Conservation (phyloP, 2,329 filamentous ascomycete species). For the Hymenoscyphus linearis region DNA sequence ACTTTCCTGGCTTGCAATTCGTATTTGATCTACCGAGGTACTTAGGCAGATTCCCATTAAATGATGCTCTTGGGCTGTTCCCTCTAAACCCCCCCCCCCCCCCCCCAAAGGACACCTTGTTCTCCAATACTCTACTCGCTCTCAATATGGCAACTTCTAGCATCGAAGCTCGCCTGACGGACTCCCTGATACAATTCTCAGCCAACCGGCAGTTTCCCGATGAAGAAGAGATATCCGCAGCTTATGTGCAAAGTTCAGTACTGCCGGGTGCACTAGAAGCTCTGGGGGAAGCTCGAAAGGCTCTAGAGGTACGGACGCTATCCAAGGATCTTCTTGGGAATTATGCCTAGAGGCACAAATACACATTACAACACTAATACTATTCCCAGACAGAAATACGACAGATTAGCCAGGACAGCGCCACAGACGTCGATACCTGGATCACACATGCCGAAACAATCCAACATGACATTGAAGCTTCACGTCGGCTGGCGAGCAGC, state of each 20-base stretch:
- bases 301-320: slow-evolving; percentile 38
- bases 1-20: neutral
- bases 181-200: slow-evolving; percentile 61
- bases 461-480: slow-evolving; percentile 78
- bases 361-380: slow-evolving; percentile 8
- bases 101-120: neutral
- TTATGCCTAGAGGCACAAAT: neutral
- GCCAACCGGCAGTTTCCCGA: slow-evolving; percentile 42
- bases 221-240: slow-evolving; percentile 37
- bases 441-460: slow-evolving; percentile 77
- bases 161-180: slow-evolving; percentile 37
- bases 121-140: neutral
- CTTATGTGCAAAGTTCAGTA: slow-evolving; percentile 24
- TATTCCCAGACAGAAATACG: slow-evolving; percentile 55
- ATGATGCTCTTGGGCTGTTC: too few relatives aligned
- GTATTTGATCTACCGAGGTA: neutral
- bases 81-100: neutral
- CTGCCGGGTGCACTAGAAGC: slow-evolving; percentile 39
- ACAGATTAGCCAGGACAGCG: slow-evolving; percentile 68
- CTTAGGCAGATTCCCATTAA: neutral
- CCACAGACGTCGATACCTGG: slow-evolving; percentile 79
- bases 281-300: slow-evolving; percentile 38
- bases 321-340: neutral
- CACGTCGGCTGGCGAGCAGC: slow-evolving; percentile 71
- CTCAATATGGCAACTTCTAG: slow-evolving; percentile 23